A percentile compares a stretch with the other conserved stretches of the same genome.
These are phyloP conservation scores for Elsinoe perseae DNA, from an alignment of 2,329 filamentous ascomycete genomes.

Conservation along the genomic window DNA sequence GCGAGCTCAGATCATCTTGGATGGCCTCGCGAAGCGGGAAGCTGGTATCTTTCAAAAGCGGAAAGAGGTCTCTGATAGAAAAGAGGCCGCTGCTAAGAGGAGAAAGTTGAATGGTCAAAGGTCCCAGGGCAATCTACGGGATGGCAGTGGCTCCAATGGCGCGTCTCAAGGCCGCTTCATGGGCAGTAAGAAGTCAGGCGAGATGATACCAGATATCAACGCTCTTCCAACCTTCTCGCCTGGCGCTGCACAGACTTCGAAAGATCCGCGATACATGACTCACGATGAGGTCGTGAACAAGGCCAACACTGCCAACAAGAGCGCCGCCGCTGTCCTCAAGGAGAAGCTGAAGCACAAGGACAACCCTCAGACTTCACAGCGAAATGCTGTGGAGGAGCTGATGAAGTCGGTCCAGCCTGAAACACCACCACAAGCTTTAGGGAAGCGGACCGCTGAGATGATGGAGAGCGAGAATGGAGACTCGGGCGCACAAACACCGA, in stretches of 20 bases:
- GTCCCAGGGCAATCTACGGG: constrained; percentile 25
- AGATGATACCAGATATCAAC: constrained; percentile 31
- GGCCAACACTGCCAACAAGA: constrained; percentile 82
- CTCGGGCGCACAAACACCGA: constrained; percentile 52
- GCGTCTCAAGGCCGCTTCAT: constrained; percentile 24
- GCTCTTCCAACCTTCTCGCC: constrained; percentile 52
- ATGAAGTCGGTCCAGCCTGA: constrained; percentile 17
- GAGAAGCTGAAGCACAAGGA: constrained; percentile 52
- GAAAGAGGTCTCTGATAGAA: constrained; percentile 75
- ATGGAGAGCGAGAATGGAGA: constrained; percentile 54
- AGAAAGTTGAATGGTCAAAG: constrained; percentile 50
- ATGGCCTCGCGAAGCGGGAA: constrained; percentile 85
- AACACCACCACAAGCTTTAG: constrained; percentile 45
- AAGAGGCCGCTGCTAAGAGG: constrained; percentile 70
- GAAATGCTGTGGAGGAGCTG: constrained; percentile 19
- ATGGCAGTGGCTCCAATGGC: constrained; percentile 25
- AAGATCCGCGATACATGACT: constrained; percentile 53
- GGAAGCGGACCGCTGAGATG: constrained; percentile 70
- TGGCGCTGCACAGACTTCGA: constrained; percentile 46
- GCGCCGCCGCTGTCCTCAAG: constrained; percentile 81
- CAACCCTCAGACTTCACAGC: constrained; percentile 25
- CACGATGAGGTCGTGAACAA: constrained; percentile 78
- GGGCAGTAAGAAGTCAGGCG: constrained; percentile 24
- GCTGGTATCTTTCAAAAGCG: constrained; percentile 85
- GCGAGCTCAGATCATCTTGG: constrained; percentile 77